These are phyloP conservation scores for Isabelozyma heimii DNA, from an alignment of 805 yeast species.

Conservation along the genomic window DNA sequence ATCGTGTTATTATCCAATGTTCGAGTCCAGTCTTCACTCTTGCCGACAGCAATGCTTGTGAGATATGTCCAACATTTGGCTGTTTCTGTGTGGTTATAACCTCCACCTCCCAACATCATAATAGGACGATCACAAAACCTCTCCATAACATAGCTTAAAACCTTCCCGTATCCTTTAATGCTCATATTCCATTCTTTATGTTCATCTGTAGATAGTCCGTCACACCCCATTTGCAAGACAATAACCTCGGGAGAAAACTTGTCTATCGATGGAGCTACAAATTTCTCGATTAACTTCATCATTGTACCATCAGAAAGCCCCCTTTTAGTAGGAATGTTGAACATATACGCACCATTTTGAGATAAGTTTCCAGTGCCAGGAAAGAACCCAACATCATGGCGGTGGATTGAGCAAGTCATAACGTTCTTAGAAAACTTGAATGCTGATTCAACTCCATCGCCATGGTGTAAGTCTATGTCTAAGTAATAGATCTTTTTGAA, in stretches of 20 bases:
- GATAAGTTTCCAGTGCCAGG: conserved; percentile 64
- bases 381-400: conserved; percentile 64
- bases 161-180: conserved; percentile 44
- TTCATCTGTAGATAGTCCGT: conserved; percentile 66
- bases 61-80: conserved; percentile 60
- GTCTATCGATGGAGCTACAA: conserved; percentile 42
- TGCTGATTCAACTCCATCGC: conserved; percentile 75
- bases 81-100: conserved; percentile 60
- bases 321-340: conserved; percentile 52
- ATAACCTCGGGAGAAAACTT: conserved; percentile 48
- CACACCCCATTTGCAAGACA: conserved; percentile 71
- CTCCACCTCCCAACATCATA: conserved; percentile 73
- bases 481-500: conserved; percentile 54
- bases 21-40: conserved; percentile 6
- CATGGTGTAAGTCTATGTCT: conserved; percentile 77
- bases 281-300: conserved; percentile 29
- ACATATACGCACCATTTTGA: conserved; percentile 37
- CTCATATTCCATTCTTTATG: conserved; percentile 70
- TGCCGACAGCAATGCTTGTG: conserved; percentile 23
- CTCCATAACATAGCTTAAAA: conserved; percentile 22
- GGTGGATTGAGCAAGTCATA: conserved; percentile 60
- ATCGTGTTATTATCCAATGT: conserved; percentile 20
- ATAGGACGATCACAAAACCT: conserved; percentile 27
- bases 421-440: conserved; percentile 56
- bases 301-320: conserved; percentile 54